Evolutionary conservation across 2,329 filamentous ascomycete species (phyloP).

Genomic region (Exophiala oligosperma): DNA sequence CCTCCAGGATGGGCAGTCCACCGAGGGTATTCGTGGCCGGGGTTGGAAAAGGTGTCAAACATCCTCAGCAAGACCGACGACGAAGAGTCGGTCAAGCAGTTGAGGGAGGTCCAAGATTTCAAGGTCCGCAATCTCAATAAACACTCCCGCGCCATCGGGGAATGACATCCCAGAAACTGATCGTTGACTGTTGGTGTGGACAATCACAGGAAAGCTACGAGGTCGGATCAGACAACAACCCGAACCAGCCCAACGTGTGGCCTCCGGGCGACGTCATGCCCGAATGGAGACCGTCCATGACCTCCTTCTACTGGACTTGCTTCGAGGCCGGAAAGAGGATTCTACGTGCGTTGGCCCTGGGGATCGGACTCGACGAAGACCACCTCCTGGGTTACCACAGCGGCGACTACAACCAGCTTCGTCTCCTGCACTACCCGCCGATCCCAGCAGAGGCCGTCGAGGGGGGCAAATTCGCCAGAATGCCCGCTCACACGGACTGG

Average conservation of each 20-base stretch:
- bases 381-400: conserved; percentile 53
- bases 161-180: not conserved
- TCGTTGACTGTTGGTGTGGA: not conserved
- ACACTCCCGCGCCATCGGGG: not conserved
- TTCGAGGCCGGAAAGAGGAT: conserved; percentile 56
- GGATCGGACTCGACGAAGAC: conserved; percentile 49
- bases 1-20: conserved; percentile 51
- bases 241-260: conserved; percentile 52
- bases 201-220: conserved; percentile 51
- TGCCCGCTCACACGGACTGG: conserved; percentile 58
- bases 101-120: conserved; percentile 51
- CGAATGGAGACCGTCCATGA: conserved; percentile 51
- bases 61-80: conserved; percentile 43
- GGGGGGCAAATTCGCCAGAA: conserved; percentile 44
- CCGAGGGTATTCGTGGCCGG: conserved; percentile 58
- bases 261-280: conserved; percentile 47
- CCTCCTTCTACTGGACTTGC: conserved; percentile 51
- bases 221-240: conserved; percentile 50
- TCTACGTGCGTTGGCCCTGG: conserved; percentile 44
- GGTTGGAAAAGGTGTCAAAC: conserved; percentile 55
- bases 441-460: conserved; percentile 47
- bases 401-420: conserved; percentile 59
- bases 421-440: conserved; percentile 60
- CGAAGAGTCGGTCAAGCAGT: conserved; percentile 41
- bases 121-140: conserved; percentile 41